Percentiles rank a stretch among this genome's conserved stretches.
These are phyloP conservation scores for Populus pruinosa DNA, from an alignment of 345 rosid species.

Conservation along the genomic window DNA sequence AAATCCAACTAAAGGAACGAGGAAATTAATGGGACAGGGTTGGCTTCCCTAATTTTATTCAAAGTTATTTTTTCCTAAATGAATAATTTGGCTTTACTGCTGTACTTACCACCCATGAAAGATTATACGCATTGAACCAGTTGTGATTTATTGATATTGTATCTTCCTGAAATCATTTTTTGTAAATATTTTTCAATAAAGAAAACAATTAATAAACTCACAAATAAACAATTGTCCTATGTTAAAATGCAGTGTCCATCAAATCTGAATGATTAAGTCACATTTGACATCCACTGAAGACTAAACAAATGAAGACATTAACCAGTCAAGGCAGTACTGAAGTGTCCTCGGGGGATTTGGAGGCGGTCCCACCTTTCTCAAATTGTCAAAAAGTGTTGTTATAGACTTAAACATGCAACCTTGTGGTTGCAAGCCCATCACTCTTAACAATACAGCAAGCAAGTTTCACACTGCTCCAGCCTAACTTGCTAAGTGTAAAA, in stretches of 20 bases:
- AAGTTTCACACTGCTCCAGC: no score
- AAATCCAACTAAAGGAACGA: conserved; percentile 67
- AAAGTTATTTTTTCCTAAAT: conserved; percentile 5
- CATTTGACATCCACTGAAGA: background rate
- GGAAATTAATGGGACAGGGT: conserved; percentile 7
- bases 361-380: no score
- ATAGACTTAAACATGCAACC: no score
- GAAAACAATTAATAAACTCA: background rate
- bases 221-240: background rate
- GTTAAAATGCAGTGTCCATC: background rate
- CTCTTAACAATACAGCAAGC: no score
- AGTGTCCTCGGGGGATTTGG: no score
- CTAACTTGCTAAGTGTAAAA: background rate
- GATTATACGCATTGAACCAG: conserved; percentile 83
- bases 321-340: no score
- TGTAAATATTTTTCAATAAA: conserved; percentile 9
- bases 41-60: background rate
- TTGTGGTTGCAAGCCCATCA: no score
- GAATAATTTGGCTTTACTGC: conserved; percentile 8
- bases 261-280: background rate
- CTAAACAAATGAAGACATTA: no score
- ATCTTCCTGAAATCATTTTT: conserved; percentile 63
- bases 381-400: no score
- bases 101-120: conserved; percentile 81
- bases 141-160: conserved; percentile 92